Conservation (phyloP, 1,284 basidiomycete species). For the Puccinia hordei region DNA sequence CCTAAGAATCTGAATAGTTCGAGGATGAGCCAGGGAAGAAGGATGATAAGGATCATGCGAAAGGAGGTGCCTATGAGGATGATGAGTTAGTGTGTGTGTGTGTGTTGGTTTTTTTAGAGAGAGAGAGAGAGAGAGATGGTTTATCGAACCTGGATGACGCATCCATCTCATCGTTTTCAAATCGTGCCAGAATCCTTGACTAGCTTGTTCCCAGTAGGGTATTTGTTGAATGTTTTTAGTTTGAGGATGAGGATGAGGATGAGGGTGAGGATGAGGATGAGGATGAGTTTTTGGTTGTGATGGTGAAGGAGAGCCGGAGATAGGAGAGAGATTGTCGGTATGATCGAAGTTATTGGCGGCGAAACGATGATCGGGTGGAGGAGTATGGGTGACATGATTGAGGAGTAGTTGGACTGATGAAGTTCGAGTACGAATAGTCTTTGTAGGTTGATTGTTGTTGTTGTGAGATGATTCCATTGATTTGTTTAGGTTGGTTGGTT, state of each 20-base stretch:
- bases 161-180: slow-evolving; percentile 70
- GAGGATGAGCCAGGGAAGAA: slow-evolving; percentile 54
- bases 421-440: slow-evolving; percentile 12
- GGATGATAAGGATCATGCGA: slow-evolving; percentile 52
- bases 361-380: slow-evolving; percentile 38
- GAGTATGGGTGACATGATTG: slow-evolving; percentile 45
- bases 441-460: not conserved
- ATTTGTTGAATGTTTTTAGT: not conserved
- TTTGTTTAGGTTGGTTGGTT: not conserved
- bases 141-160: slow-evolving; percentile 68
- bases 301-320: not conserved
- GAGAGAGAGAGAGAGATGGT: slow-evolving; percentile 62
- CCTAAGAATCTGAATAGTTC: slow-evolving; percentile 57
- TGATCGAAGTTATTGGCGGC: slow-evolving; percentile 44
- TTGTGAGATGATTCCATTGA: no score
- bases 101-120: slow-evolving; percentile 65
- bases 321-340: not conserved
- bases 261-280: no score
- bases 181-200: slow-evolving; percentile 63
- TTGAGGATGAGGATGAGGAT: no score
- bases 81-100: slow-evolving; percentile 17
- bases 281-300: not conserved
- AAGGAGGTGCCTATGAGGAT: slow-evolving; percentile 43
- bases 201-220: slow-evolving; percentile 46
- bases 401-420: slow-evolving; percentile 45